A percentile compares a stretch with the other conserved stretches of the same genome.
Conservation (phyloP, 306 rosid genomes). For the Prunus mume region DNA sequence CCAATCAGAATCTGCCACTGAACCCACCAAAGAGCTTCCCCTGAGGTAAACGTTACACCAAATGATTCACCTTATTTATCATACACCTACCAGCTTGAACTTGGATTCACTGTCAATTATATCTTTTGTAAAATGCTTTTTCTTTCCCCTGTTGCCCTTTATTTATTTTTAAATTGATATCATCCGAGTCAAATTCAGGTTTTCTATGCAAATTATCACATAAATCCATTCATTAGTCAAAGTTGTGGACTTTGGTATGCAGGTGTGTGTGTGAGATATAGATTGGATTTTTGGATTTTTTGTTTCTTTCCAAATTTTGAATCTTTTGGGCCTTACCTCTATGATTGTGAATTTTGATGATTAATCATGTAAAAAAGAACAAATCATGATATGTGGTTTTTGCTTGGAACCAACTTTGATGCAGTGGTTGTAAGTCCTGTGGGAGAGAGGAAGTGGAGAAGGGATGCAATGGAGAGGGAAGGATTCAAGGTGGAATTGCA, state of each 20-base stretch:
- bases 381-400: slow-evolving; percentile 11
- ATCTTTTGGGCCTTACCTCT: not conserved
- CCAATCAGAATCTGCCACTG: slow-evolving; percentile 27
- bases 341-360: not conserved
- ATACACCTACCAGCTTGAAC: not conserved
- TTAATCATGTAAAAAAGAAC: not conserved
- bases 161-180: no score
- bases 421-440: slow-evolving; percentile 82
- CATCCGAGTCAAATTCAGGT: not conserved
- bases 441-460: slow-evolving; percentile 75
- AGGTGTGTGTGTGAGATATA: not conserved
- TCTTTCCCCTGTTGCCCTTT: not conserved
- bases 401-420: not conserved
- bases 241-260: not conserved
- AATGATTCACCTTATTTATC: not conserved
- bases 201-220: not conserved
- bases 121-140: not conserved
- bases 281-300: not conserved
- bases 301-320: not conserved
- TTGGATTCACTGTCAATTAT: not conserved
- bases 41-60: slow-evolving; percentile 54
- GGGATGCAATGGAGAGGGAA: slow-evolving; percentile 96
- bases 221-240: not conserved
- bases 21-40: slow-evolving; percentile 17
- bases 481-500: slow-evolving; percentile 95